A percentile compares a stretch with the other conserved stretches of the same genome.
These are phyloP conservation scores for Rosa rugosa DNA, from an alignment of 306 rosid species.

Conservation along the genomic window DNA sequence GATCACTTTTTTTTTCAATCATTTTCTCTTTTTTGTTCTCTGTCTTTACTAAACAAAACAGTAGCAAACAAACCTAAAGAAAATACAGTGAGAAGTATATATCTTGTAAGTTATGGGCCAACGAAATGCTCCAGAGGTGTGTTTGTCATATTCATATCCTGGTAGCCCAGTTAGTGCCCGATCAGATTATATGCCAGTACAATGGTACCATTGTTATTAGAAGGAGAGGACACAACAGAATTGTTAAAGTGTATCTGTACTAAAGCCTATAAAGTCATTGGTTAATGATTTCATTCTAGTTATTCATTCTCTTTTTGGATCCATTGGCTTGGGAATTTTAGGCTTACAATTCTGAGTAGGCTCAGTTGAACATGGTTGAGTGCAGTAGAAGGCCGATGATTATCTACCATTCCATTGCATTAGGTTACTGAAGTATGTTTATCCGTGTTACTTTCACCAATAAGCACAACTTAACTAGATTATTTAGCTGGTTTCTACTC, in stretches of 20 bases:
- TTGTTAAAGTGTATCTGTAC: neutral
- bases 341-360: neutral
- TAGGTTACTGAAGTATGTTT: conserved; percentile 1
- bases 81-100: neutral
- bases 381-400: neutral
- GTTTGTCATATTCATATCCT: neutral
- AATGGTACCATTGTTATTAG: neutral
- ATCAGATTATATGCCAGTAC: neutral
- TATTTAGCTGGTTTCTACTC: neutral
- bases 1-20: too few species aligned
- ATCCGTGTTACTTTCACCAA: neutral
- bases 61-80: neutral
- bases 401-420: neutral
- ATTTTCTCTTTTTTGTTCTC: neutral
- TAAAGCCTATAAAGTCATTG: neutral
- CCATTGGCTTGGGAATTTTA: conserved; percentile 1
- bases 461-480: neutral
- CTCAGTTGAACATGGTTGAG: neutral
- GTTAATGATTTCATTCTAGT: neutral
- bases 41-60: neutral
- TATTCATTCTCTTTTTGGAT: neutral
- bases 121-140: neutral
- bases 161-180: neutral
- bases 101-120: neutral
- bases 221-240: neutral